Evolutionary conservation across 176 grass and related monocot genomes (phyloP), one percentile per base, ranked within the genome.

Genomic region (Aegilops sharonensis): DNA sequence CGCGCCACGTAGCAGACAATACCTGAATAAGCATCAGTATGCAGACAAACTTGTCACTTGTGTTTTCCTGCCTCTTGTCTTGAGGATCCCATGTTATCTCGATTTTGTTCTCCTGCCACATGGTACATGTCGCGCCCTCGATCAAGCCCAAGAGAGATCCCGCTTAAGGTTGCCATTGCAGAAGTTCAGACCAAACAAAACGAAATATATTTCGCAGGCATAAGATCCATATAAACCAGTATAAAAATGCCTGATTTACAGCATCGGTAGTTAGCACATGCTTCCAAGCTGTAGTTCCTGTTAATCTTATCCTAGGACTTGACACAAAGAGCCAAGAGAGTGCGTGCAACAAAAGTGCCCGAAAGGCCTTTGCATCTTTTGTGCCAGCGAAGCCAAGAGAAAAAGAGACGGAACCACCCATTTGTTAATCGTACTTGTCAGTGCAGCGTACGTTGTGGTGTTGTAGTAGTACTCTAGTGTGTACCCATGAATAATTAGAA

Each of bases 301-400:
- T 31, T n/a, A 84, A 4, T 63, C 30, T 79, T 68, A 87, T 90
- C 66, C 25, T 67, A 79, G 57, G 80, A 84, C 80, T 84, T 47
- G 42, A 43, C 75, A 84, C n/a, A 80, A 82, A 91, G 67, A 68
- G 36, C 67, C 68, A 87, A 83, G 3, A 43, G 25, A 12, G 66
- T 57, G 59, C 74, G 67, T 87, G 80, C 85, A 87, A 67, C 59
- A 31, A 83, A 64, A 74, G 67, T 45, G 69, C 11, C 27, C 80
- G 9, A 2, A 60, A 83, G 32, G 11, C n/a, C 59, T 83, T 74
- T 59, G 34, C 74, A 79, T 73, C 24, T 17, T 43, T 70, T 43
- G 29, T 18, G 79, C 80, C 89, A 87, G 65, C 84, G 79, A 83
- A 83, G 66, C 79, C 34, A 27, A 8, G 15, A 10, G 35, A 3